Base-by-base conservation (phyloP, 2,329 filamentous ascomycete genomes). In the Teratosphaeriaceae sp. region DNA sequence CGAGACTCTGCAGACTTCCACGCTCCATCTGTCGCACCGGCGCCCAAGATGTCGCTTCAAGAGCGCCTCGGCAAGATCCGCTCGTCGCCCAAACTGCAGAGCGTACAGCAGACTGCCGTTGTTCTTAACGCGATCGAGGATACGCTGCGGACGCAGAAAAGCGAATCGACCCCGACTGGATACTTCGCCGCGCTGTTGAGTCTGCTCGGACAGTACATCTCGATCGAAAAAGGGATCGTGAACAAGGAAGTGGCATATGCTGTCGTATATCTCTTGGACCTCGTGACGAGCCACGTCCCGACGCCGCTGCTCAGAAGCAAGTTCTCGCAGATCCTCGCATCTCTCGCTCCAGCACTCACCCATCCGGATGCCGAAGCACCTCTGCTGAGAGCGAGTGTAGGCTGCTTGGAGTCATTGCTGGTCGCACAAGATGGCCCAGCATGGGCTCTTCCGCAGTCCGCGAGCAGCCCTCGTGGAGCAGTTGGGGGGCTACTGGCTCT, bases 31-130 rank as follows among this genome's bases (percentile, higher is more conserved):
- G 8, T 30, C 16, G 27, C 16, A 31, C 7, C 20, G 13, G 26
- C 38, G 38, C 38, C 27, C 38, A 41, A 22, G 7, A 39, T 55
- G 49, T 79, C 80, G 66, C 71, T 97, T 60, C 81, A 85, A 65
- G 90, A 95, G 74, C 94, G 88, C 74, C 80, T 98, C 65, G 86
- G 89, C 72, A 96, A 94, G 78, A 96, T 97, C 67, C 86, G 92
- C 69, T 92, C 69, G 54, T 68, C 86, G 63, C 92, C 92, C 44
- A 95, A 94, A 68, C 80, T 96, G 59, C 87, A 97, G 68, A 95
- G 86, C 65, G 89, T 96, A 70, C 82, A 94, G 66, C 88, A 89
- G 78, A 90, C 85, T 50, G 84, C 82, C 48, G 81, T 94, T 56
- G 83, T 98, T 48, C 80, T 98, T 51, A 81, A 83, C 54, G 89